Base-by-base conservation (phyloP, 208 protist species). In the Acanthamoeba culbertsoni region DNA sequence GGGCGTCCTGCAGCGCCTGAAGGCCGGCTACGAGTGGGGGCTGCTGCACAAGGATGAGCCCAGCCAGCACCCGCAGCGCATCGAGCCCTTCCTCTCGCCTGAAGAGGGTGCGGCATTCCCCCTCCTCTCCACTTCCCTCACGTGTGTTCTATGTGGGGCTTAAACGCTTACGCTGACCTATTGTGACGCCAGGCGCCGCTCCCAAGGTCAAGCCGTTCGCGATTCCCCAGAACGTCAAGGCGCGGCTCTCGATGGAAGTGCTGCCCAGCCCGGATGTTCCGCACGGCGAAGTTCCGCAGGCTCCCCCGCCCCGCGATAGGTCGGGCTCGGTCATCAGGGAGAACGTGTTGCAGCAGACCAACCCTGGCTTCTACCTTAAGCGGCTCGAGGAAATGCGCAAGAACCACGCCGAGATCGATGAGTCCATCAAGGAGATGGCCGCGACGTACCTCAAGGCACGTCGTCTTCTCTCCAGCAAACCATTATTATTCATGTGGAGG, bases 1-100 rank as follows among this genome's bases (percentile, higher is more conserved):
- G 73, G 73, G 73, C 73, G 73, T 84, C 16, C 73, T 84, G 10
- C 73, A 84, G 73, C 73, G 73, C 23, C 73, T 84, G 28, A 46
- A 55, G 43, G 55, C 12, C 73, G 73, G 73, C 23, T 84, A 84
- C 73, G 73, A 84, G 73, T 84, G 73, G 73, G 73, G 73, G 8
- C 73, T 82, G 16, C 71, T 82, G 23, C 71, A 82, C 71, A 82
- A 82, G 71, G 71, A 82, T 43, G 71, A 82, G 43, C 71, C 71
- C 43, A 82, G 71, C 71, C 10, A 23, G 2, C 71, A 82, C 43
- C 71, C 71, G 71, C 71, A 82, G 43, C 71, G 71, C 37, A 31
- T 45, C 42, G 71, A 82, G 43, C 71, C 71, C 42, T 82, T 82
- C 71, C 28, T 82, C 42, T 26, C 71, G 6, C 42, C 14, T 14